Evolutionary conservation across 1,284 basidiomycete genomes (phyloP), one percentile per base, ranked within the genome.

Genomic region (Inonotus hispidus): DNA sequence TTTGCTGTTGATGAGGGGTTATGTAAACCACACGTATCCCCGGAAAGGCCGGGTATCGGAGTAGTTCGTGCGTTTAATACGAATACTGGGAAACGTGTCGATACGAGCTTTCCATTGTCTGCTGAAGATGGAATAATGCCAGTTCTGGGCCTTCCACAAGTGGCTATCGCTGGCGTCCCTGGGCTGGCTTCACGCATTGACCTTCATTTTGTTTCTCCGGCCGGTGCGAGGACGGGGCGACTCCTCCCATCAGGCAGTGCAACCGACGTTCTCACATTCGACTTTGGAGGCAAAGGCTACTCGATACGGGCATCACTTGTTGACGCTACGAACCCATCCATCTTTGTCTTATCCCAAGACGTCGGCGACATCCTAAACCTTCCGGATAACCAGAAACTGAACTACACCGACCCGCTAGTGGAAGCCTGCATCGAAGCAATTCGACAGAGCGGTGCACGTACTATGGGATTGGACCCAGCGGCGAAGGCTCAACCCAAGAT

Each of bases 261-360:
- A 0, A 66, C 73, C 5, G 82, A 88, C 67, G 58, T 58, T 1
- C 69, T 88, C 46, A 41, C 47, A 55, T 41, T 4, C 46, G 13
- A 32, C 16, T 29, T 41, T n/a, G 25, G 11, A 43, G 62, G 50
- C 41, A 66, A 49, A 35, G 55, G 14, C 39, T 67, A 14, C 29
- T 68, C 63, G 1, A 69, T 83, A 45, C 71, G 65, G 6, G 79
- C 76, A 0, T 87, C 85, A 4, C 75, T 86, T 8, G 78, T 90
- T 11, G 88, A 91, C 67, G 87, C 86, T 1, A 86, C 87, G 3
- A 90, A 90, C 68, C 88, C 88, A 0, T 87, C 83, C 4, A 81
- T 90, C 4, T 85, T 90, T 70, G 75, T 89, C 64, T 56, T 69
- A 27, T 71, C 75, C 2, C 63, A 72, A 1, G 79, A 82, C 47